phyloP scores from a whole-genome alignment of 2,329 filamentous ascomycete genomes.

The Phoma herbarum region DNA sequence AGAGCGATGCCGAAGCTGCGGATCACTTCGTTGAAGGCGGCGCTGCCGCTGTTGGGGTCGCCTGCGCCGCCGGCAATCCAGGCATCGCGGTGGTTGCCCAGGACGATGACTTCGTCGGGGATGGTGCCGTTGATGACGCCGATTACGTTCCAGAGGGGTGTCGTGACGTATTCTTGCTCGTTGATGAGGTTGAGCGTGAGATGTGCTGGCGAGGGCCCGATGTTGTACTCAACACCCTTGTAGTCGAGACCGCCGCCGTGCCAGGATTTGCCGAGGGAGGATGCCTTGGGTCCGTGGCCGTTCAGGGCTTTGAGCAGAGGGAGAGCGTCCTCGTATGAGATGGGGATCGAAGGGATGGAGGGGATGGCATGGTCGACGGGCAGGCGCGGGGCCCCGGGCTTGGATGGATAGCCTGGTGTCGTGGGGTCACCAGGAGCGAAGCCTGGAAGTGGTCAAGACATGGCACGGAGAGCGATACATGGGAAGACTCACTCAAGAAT shows the following conservation, averaged over 20 bases:
- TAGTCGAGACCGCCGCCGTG: slow-evolving; percentile 75
- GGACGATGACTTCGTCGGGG: slow-evolving; percentile 82
- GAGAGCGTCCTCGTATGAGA: slow-evolving; percentile 86
- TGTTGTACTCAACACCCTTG: slow-evolving; percentile 84
- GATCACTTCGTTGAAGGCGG: slow-evolving; percentile 80
- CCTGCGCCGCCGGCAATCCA: slow-evolving; percentile 87
- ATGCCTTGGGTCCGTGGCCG: slow-evolving; percentile 80
- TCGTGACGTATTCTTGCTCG: slow-evolving; percentile 60
- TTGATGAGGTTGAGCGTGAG: slow-evolving; percentile 63
- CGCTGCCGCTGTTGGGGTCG: slow-evolving; percentile 84
- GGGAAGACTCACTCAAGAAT: slow-evolving; percentile 54
- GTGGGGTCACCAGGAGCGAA: slow-evolving; percentile 78
- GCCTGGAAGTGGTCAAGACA: slow-evolving; percentile 52
- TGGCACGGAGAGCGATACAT: too few species aligned
- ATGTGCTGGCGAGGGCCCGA: slow-evolving; percentile 80
- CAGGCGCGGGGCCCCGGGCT: slow-evolving; percentile 82
- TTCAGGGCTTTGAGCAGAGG: slow-evolving; percentile 91
- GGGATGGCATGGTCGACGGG: slow-evolving; percentile 76
- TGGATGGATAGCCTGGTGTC: slow-evolving; percentile 91
- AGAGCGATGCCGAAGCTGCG: slow-evolving; percentile 77
- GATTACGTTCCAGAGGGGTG: slow-evolving; percentile 75
- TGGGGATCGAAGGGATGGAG: slow-evolving; percentile 87
- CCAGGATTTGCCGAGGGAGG: slow-evolving; percentile 78
- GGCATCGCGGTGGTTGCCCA: slow-evolving; percentile 93
- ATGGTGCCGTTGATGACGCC: slow-evolving; percentile 90